Base-by-base conservation (phyloP, 2,329 filamentous ascomycete genomes). In the Aureobasidium vineae region DNA sequence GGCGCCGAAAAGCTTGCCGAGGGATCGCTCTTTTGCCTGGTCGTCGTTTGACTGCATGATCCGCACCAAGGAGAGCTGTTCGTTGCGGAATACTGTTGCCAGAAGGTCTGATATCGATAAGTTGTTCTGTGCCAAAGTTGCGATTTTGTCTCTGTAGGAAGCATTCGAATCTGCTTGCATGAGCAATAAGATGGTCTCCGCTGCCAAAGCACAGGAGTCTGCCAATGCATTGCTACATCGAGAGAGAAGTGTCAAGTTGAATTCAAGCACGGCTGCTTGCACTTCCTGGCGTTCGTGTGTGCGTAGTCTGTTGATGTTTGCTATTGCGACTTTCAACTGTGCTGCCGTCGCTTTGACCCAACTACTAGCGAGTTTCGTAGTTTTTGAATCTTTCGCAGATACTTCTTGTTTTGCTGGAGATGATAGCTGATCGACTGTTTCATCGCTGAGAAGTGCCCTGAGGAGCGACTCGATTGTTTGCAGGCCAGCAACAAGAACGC, bases 11-110 rank as follows among this genome's bases (percentile, higher is more conserved):
- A 99, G 84, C 69, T 94, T 91, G 33, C 84, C 84, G 31, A 98
- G 84, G 1, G 88, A 87, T 65, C 85, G 84, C 68, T 87, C 83
- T 75, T 96, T 96, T 33, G 84, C 81, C n/a, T 83, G 82, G 71
- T 97, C 92, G 72, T 98, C 92, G 70, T 88, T 89, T 10, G 88
- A 86, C 75, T 94, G 91, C 87, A 97, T 93, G 16, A 91, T 78
- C 19, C 92, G 85, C 5, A 94, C 89, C 21, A 99, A 83, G 47
- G 91, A 88, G 2, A 86, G 86, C 28, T 93, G 84, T 92, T 93
- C 97, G 63, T 87, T 88, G 75, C 94, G 90, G 0, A 96, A 82
- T 0, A 86, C 89, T 33, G 83, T 84, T 71, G 91, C 90, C 31
- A 94, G 79, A 2, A 85, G 79, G 26, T 90, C 86, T 3, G 83